A percentile compares a stretch with the other conserved stretches of the same genome.
Evolutionary conservation across 2,329 filamentous ascomycete genomes (phyloP).

Genomic region (Trichoderma semiorbis): DNA sequence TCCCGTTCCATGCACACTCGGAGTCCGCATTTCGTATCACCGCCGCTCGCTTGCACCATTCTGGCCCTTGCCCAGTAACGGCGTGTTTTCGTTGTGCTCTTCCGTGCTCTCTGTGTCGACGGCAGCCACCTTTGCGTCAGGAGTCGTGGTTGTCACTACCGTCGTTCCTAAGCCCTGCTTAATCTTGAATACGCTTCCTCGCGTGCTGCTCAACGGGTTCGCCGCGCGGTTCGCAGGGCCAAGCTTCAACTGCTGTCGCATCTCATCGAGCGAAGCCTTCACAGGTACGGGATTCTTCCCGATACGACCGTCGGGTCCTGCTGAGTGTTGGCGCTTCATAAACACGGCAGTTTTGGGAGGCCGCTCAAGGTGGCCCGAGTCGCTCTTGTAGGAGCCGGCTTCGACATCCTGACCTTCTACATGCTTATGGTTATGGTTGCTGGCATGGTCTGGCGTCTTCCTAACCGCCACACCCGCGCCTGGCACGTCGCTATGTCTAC

Average conservation of each 20-base stretch:
- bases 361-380: slow-evolving; percentile 39
- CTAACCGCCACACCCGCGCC: slow-evolving; percentile 32
- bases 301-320: slow-evolving; percentile 50
- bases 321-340: slow-evolving; percentile 56
- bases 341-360: slow-evolving; percentile 55
- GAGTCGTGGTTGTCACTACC: background rate
- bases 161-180: slow-evolving; percentile 43
- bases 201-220: slow-evolving; percentile 57
- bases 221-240: slow-evolving; percentile 65
- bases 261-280: slow-evolving; percentile 59
- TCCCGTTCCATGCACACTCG: background rate
- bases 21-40: background rate
- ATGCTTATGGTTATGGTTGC: slow-evolving; percentile 41
- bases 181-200: slow-evolving; percentile 63
- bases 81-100: slow-evolving; percentile 29
- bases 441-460: slow-evolving; percentile 30
- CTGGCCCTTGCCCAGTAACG: slow-evolving; percentile 27
- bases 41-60: slow-evolving; percentile 17
- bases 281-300: slow-evolving; percentile 50
- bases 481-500: slow-evolving; percentile 37
- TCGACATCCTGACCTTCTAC: slow-evolving; percentile 31
- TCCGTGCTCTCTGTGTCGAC: background rate
- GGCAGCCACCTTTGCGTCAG: background rate
- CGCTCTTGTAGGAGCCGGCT: slow-evolving; percentile 38
- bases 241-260: slow-evolving; percentile 61